Base-by-base conservation (phyloP, 306 rosid genomes). In the Gillenia trifoliata region DNA sequence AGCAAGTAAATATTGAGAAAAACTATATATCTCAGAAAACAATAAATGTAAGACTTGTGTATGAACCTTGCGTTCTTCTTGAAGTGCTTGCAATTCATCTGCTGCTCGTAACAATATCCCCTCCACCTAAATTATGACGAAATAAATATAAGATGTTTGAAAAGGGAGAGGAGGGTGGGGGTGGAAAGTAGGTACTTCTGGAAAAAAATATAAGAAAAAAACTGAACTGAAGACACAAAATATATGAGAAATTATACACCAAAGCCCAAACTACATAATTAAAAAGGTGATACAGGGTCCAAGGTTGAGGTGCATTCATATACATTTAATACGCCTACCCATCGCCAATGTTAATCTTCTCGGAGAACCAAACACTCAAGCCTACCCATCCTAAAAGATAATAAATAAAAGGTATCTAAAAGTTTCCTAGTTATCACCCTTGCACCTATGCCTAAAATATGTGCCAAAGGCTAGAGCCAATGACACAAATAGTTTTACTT, bases 1-100 rank as follows among this genome's bases (percentile, higher is more conserved):
- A 31, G 57, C 68, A 81, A 50, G 76, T 75, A 76, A 63, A 68
- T 66, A 75, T 31, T 52, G 28, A 71, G 12, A 22, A 2, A 41
- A 55, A 66, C 5, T 3, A 19, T 15, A 31, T 25, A 4, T 41
- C 40, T 26, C 9, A 64, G 54, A 19, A 36, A 40, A 30, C 20
- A 66, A 41, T 15, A 10, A 78, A 20, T 13, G 38, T 17, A 15
- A 66, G 11, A 33, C n/a, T 68, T 54, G 16, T 34, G 70, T 25
- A 68, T 60, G 67, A 76, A 94, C 98, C 83, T 72, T 90, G 87
- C 98, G 98, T 72, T 94, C 97, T 52, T 86, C 97, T 79, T 91
- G 97, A 54, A 91, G 96, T 57, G 91, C 90, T 77, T 86, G 89
- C 76, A 94, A 80, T 83, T 83, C 97, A 85, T 88, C 88, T 8